These are phyloP conservation scores for Caloboletus firmus DNA, from an alignment of 1,284 basidiomycete species.

Conservation along the genomic window DNA sequence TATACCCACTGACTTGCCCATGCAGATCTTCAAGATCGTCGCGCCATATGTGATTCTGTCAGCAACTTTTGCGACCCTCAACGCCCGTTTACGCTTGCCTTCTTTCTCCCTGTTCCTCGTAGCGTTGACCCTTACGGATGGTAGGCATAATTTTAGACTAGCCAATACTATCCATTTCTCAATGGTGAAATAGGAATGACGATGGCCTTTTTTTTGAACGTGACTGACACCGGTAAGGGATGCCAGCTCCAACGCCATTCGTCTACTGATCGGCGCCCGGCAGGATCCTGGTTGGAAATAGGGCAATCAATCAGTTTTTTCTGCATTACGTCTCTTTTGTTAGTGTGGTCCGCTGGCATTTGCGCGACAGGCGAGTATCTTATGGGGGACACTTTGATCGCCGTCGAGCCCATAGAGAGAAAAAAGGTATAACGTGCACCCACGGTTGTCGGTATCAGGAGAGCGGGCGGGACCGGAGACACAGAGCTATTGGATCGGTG, in stretches of 20 bases:
- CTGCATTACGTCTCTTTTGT: constrained; percentile 77
- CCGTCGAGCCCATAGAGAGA: constrained; percentile 15
- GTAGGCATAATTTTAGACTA: constrained; percentile 38
- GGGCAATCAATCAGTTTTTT: constrained; percentile 89
- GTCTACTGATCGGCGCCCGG: constrained; percentile 15
- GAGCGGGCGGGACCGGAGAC: constrained; percentile 2
- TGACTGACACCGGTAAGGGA: constrained; percentile 69
- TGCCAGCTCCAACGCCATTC: background rate
- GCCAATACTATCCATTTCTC: constrained; percentile 4
- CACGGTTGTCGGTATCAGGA: constrained; percentile 24
- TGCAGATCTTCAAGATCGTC: constrained; percentile 79
- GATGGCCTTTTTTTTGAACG: constrained; percentile 81
- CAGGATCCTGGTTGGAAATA: constrained; percentile 86
- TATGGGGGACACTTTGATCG: constrained; percentile 43
- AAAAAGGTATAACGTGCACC: constrained; percentile 27
- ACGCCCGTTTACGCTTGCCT: constrained; percentile 62
- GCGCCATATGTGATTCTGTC: constrained; percentile 79
- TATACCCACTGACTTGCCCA: background rate
- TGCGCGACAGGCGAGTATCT: constrained; percentile 68
- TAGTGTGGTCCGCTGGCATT: constrained; percentile 78
- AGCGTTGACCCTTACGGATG: constrained; percentile 72
- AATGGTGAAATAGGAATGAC: constrained; percentile 59
- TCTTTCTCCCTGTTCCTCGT: constrained; percentile 78
- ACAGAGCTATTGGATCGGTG: background rate
- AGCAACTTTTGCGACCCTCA: constrained; percentile 65